Evolutionary conservation across 768 basidiomycete species (phyloP), one percentile per base, ranked within the genome.

Genomic region (Collybiopsis luxurians): DNA sequence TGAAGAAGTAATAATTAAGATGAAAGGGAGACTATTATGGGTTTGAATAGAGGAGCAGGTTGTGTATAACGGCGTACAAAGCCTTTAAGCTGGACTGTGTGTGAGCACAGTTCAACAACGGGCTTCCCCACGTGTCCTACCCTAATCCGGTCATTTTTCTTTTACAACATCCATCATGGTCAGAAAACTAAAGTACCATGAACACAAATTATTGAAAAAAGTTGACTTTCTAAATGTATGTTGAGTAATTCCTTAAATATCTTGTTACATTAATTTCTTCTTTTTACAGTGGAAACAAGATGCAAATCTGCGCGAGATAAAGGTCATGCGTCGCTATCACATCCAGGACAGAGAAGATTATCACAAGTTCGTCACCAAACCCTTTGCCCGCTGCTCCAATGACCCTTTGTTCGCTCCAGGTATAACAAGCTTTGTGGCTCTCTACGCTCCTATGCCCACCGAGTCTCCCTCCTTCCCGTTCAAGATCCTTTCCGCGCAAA

Each of bases 371-470:
- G 72, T 67, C 27, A 40, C 38, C 62, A 19, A 56, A 47, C 34
- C 19, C 42, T 58, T 57, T 49, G 51, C 49, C 53, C 51, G 48
- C 66, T 87, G 85, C 63, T 98, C 98, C 79, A 98, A 99, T 79
- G 95, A 92, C 69, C 79, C 98, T n/a, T 92, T 89, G 21, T 31
- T 19, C 42, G 57, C 55, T 52, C 48, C 66, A 88, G 85, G 63
- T 99, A 98, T 79, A 99, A 99, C 79, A 95, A 92, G 70, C 79
- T 99, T 19, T 93, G 89, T 66, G 97, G 97, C 38, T 83, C 89
- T 2, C 75, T 98, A 43, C 84, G 95, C 44, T 82, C 88, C 2
- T 85, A 89, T 68, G 90, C 93, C 0, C 94, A 98, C 73, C 85
- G 92, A 21, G 67, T 98, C 45, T 87, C 95, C 17, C 77, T 93